Base-by-base conservation (phyloP, 2,329 filamentous ascomycete genomes). In the Colletotrichum salicis region DNA sequence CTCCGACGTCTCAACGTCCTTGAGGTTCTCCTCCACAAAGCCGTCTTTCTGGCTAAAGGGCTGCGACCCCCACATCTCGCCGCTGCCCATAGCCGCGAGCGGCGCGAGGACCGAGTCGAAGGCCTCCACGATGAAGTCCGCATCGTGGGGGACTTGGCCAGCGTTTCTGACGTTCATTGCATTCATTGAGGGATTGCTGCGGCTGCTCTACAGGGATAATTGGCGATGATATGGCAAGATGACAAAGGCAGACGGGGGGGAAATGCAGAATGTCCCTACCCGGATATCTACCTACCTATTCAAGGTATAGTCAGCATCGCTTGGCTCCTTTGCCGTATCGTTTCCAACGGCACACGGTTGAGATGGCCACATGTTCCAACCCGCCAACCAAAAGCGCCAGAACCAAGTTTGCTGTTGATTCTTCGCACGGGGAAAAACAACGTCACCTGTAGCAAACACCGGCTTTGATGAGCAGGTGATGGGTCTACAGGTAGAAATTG, bases 51-150 rank as follows among this genome's bases (percentile, higher is more conserved):
- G 65, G 5, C 76, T 78, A 51, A 79, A 77, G 24, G 71, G 78
- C 69, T 73, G 60, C 22, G 71, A 59, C 8, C 78, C 78, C 77
- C 79, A 80, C 76, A 78, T 78, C n/a, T 60, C 75, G 59, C 68
- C 74, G 58, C 76, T 79, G 41, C 76, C 79, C 22, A 76, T 68
- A 13, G 76, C 75, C 48, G 60, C 73, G 57, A 81, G 76, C 64
- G 77, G 74, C 58, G 77, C 75, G 48, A 81, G 58, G 10, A 75
- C 76, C 11, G 77, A 79, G 71, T 79, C 76, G 73, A 80, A 79
- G 58, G 77, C 78, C 31, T 75, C 74, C 35, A 77, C 66, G 54
- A 81, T 77, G 76, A 79, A 79, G 37, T 76, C 66, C 64, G 74
- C 74, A 72, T 80, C 79, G 41, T 76, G 67, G n/a, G 69, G 72